These are phyloP conservation scores for Aureobasidium sp. DNA, from an alignment of 2,329 filamentous ascomycete genomes.

Conservation along the genomic window DNA sequence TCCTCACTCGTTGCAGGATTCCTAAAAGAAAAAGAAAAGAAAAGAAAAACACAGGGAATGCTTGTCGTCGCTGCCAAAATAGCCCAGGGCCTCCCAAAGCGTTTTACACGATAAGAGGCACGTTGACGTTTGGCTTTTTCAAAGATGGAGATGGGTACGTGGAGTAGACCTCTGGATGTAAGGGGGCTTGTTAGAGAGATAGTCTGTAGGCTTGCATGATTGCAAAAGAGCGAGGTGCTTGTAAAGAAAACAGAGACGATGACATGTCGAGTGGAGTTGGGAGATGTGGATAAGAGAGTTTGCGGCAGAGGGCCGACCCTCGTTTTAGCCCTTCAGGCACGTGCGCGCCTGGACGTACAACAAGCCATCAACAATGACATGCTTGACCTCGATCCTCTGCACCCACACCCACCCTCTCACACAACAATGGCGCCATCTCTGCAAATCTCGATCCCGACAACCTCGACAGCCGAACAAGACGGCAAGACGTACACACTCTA, in stretches of 20 bases:
- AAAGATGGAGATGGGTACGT: no score
- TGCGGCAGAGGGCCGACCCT: neutral
- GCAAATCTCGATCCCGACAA: constrained; percentile 37
- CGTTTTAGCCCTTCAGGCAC: neutral
- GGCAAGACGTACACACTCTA: constrained; percentile 65
- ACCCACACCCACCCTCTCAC: neutral
- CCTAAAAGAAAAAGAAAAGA: no score
- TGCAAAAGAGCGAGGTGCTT: neutral
- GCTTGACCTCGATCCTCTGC: neutral
- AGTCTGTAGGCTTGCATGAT: neutral
- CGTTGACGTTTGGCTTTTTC: no score
- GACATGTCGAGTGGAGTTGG: neutral
- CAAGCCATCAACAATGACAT: neutral
- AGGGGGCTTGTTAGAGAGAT: neutral
- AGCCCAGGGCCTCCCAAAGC: no score
- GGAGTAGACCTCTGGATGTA: no score
- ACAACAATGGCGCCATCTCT: constrained; percentile 34
- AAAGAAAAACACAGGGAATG: no score
- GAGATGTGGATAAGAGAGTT: neutral
- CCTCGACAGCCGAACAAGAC: constrained; percentile 44
- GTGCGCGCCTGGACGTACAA: neutral
- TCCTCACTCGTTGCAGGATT: no score
- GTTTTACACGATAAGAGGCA: no score
- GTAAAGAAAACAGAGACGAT: neutral
- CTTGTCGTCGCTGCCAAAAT: no score